These are phyloP conservation scores for Chrysoporthe cubensis DNA, from an alignment of 2,329 filamentous ascomycete genomes.

Conservation along the genomic window DNA sequence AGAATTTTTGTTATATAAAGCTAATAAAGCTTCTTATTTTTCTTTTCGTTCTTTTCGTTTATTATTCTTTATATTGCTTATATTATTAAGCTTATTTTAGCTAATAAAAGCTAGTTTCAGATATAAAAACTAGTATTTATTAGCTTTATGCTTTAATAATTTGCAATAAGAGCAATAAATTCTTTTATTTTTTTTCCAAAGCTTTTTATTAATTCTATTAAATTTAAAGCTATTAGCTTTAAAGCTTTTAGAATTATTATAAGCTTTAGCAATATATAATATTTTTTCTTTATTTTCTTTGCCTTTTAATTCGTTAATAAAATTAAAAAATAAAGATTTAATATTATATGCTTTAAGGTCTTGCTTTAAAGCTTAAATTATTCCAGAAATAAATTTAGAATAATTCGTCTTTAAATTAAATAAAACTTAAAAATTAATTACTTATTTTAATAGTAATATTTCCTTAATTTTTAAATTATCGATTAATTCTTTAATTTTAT, in stretches of 20 bases:
- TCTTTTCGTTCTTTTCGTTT: background rate
- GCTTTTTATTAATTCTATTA: background rate
- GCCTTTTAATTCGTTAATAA: background rate
- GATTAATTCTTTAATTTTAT: constrained; percentile 5
- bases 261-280: background rate
- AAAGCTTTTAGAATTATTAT: background rate
- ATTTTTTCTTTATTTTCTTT: constrained; percentile 9
- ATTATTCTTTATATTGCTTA: background rate
- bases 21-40: background rate
- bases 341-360: background rate
- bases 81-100: background rate
- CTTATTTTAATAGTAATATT: no score
- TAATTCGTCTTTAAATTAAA: background rate
- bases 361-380: background rate
- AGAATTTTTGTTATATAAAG: background rate
- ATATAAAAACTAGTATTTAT: constrained; percentile 11
- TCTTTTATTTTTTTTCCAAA: constrained; percentile 6
- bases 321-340: no score
- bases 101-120: background rate
- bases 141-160: background rate
- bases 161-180: constrained; percentile 9
- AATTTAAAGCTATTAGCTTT: background rate
- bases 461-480: constrained; percentile 2
- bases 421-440: no score
- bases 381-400: background rate